phyloP scores from a whole-genome alignment of 192 early-diverging fungal species.

The Gaertneriomyces sp. region DNA sequence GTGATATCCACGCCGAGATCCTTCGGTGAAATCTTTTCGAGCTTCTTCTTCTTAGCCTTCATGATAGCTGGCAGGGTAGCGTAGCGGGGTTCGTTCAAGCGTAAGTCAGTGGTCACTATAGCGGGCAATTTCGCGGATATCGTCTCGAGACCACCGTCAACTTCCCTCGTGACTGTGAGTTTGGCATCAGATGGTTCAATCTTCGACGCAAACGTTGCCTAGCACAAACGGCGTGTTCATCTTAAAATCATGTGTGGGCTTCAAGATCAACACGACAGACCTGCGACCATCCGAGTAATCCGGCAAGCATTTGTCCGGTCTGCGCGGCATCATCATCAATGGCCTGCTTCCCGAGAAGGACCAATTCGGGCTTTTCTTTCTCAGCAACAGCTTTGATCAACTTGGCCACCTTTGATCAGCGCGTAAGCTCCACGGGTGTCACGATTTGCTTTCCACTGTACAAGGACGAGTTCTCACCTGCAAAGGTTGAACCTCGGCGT shows the following conservation, averaged over 20 bases:
- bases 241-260: not conserved
- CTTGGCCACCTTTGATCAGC: constrained; percentile 73
- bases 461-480: constrained; percentile 63
- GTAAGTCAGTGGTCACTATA: constrained; percentile 90
- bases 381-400: constrained; percentile 81
- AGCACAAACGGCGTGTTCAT: constrained; percentile 14
- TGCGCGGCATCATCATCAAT: constrained; percentile 98
- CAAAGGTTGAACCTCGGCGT: constrained; percentile 55
- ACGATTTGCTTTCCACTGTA: not conserved
- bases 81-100: constrained; percentile 94
- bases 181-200: constrained; percentile 66
- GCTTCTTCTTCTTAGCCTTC: constrained; percentile 99
- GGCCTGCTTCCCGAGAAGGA: constrained; percentile 97
- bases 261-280: constrained; percentile 33
- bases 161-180: constrained; percentile 87
- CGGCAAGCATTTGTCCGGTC: constrained; percentile 98
- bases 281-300: constrained; percentile 89
- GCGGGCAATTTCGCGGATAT: constrained; percentile 80
- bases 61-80: constrained; percentile 95
- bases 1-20: constrained; percentile 83
- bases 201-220: constrained; percentile 97
- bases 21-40: constrained; percentile 70
- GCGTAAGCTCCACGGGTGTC: not conserved
- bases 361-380: constrained; percentile 88
- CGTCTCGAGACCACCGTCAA: constrained; percentile 97